Conservation (phyloP, 2,329 filamentous ascomycete genomes). For the Fusarium phyllophilum region DNA sequence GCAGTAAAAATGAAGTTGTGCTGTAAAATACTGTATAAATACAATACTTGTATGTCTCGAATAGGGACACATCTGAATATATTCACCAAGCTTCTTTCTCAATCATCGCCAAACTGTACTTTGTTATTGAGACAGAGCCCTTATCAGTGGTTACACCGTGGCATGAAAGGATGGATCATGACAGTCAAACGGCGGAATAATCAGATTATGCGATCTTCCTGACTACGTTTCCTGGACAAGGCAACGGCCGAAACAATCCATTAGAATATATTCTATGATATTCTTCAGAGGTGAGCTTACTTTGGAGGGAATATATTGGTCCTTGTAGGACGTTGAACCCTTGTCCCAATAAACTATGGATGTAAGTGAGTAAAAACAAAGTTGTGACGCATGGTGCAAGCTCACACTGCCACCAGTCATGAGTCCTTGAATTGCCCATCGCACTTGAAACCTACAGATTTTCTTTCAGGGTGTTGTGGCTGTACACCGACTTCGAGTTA, state of each 20-base stretch:
- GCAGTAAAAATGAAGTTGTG: neutral
- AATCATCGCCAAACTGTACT: neutral
- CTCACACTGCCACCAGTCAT: neutral
- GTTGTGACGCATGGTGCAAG: neutral
- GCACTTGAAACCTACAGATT: neutral
- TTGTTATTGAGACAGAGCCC: neutral
- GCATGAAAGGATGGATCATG: neutral
- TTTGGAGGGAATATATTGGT: neutral
- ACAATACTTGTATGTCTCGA: neutral
- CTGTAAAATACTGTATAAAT: slow-evolving; percentile 28
- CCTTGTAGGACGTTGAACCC: neutral
- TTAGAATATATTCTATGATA: neutral
- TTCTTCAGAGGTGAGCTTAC: neutral
- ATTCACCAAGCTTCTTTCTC: neutral
- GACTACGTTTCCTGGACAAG: neutral
- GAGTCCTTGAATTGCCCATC: neutral
- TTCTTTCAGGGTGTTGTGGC: slow-evolving; percentile 1
- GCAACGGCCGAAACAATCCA: neutral
- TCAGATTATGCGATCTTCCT: neutral
- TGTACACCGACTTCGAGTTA: slow-evolving; percentile 3
- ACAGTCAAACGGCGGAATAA: neutral
- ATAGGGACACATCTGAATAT: slow-evolving; percentile 21
- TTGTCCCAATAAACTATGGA: neutral
- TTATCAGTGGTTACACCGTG: neutral
- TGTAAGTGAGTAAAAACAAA: neutral